Evolutionary conservation across 2,329 filamentous ascomycete species (phyloP).

Genomic region (Fusarium musae): DNA sequence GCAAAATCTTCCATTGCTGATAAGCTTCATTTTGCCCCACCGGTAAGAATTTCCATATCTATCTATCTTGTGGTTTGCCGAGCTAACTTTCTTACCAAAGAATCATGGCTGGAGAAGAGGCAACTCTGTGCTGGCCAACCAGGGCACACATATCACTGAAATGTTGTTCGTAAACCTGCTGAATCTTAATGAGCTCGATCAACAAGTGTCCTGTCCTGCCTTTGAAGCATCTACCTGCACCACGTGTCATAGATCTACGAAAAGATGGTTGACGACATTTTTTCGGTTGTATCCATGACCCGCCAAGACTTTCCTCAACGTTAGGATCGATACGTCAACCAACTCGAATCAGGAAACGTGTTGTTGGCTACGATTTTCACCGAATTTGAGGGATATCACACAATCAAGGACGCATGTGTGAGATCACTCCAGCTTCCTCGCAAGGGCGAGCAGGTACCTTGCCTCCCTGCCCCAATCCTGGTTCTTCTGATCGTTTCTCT

Average conservation of each 20-base stretch:
- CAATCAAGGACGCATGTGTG: not conserved
- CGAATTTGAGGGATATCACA: not conserved
- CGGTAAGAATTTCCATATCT: accelerated
- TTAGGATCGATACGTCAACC: not conserved
- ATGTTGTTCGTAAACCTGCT: not conserved
- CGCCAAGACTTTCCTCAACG: accelerated
- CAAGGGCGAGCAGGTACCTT: not conserved
- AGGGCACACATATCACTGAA: not conserved
- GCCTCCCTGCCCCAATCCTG: not conserved
- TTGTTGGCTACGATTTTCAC: not conserved
- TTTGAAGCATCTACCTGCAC: accelerated
- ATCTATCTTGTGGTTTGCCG: accelerated
- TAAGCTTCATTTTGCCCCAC: accelerated
- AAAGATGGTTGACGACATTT: not conserved
- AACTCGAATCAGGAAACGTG: not conserved
- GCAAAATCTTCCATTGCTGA: not conserved
- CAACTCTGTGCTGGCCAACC: not conserved
- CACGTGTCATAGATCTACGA: too few species aligned
- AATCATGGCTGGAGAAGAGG: not conserved
- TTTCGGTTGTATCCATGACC: not conserved
- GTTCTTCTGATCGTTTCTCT: not conserved
- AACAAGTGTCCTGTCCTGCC: not conserved
- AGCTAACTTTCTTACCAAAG: accelerated
- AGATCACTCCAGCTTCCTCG: accelerated
- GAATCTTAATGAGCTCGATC: not conserved